Evolutionary conservation across 352 stramenopile species (phyloP), one percentile per base, ranked within the genome.

Genomic region (Globisporangium cederbergense): DNA sequence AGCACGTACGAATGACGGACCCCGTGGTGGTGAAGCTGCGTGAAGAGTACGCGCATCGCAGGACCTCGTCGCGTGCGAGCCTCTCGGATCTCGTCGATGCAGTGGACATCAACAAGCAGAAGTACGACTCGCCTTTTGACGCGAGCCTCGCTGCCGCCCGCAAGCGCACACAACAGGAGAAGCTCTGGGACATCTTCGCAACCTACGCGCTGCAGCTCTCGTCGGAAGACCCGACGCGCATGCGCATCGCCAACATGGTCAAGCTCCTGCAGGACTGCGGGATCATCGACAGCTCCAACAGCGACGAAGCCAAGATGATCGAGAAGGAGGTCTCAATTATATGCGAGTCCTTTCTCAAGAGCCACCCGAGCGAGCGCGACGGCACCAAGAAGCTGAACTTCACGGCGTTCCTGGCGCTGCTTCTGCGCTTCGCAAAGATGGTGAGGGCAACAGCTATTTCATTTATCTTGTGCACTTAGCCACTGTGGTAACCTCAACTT

Each of bases 161-260:
- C 7, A 85, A 85, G 62, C 75, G 77, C 11, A 79, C 75, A 22
- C 79, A 90, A 62, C 79, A 89, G 36, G 85, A 94, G 57, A 76
- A 81, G 45, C 70, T 94, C 16, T 94, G 84, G 84, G 80, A 90
- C 59, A 85, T 92, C 58, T 94, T 92, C 38, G 83, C 81, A 4
- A 76, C 75, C 18, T 94, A 91, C 56, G 79, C 83, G 50, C 66
- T 94, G 53, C 81, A 87, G 58, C 80, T 90, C 16, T 91, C 81
- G n/a, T 86, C 68, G 13, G 85, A 94, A 53, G 83, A 94, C 66
- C 85, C 85, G 22, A 90, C 83, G 22, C 72, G 77, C 34, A 89
- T 94, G 64, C 79, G 83, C 60, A 71, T 88, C 20, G 68, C 68
- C 57, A 90, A 78, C 47, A 77, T 92, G 25, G 77, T 90, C 51